phyloP scores from a whole-genome alignment of 441 rosid genomes.

The Hura crepitans region DNA sequence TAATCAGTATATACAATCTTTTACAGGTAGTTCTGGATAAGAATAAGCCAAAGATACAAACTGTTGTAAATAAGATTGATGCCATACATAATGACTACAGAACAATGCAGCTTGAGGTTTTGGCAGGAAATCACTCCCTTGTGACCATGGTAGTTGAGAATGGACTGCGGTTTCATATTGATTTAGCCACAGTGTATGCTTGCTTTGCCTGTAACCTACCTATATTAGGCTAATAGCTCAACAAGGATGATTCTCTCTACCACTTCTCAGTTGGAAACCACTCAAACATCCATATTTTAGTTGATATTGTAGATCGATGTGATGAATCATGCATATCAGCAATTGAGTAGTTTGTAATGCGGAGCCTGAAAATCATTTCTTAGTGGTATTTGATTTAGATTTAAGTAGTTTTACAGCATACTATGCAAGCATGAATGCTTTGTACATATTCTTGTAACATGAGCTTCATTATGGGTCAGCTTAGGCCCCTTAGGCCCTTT shows the following conservation, averaged over 20 bases:
- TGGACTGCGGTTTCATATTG: conserved; percentile 76
- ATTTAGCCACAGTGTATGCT: conserved; percentile 79
- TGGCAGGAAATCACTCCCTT: conserved; percentile 89
- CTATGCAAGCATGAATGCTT: neutral
- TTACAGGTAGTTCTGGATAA: conserved; percentile 81
- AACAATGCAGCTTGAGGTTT: conserved; percentile 91
- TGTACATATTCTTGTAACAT: neutral
- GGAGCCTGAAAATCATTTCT: neutral
- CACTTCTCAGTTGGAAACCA: neutral
- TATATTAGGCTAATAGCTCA: neutral
- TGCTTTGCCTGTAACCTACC: conserved; percentile 20
- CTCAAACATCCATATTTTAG: neutral
- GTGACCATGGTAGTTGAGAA: conserved; percentile 82
- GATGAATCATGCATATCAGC: neutral
- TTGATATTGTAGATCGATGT: neutral
- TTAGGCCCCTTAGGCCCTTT: neutral
- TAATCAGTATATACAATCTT: conserved; percentile 14
- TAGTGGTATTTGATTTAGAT: neutral
- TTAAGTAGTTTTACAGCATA: neutral
- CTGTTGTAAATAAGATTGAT: conserved; percentile 85
- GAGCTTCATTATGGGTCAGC: neutral
- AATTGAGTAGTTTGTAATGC: neutral
- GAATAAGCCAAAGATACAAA: conserved; percentile 80
- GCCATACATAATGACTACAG: conserved; percentile 78
- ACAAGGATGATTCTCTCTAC: neutral